Conservation (phyloP, 73 alveolate genomes). For the Paramecium octaurelia region DNA sequence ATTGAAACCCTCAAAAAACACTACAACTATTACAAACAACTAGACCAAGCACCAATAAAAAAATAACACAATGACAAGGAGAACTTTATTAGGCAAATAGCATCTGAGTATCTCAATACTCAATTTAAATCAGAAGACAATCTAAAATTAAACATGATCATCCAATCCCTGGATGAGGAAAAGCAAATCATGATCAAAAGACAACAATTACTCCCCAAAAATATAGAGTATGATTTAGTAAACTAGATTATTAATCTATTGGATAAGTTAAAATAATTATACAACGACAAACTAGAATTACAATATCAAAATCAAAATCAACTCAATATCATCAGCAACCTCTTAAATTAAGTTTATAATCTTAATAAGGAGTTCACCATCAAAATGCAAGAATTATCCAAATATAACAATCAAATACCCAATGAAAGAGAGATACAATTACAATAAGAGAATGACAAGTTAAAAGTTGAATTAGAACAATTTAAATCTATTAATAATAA, state of each 20-base stretch:
- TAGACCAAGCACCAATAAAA: neutral
- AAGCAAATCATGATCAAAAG: neutral
- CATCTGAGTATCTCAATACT: neutral
- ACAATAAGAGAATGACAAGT: neutral
- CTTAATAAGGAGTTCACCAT: constrained; percentile 7
- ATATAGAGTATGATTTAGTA: neutral
- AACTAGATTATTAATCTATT: neutral
- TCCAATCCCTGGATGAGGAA: constrained; percentile 15
- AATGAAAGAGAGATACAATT: constrained; percentile 25
- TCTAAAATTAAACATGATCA: neutral
- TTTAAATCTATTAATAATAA: neutral
- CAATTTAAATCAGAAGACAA: neutral
- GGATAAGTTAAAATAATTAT: constrained; percentile 29
- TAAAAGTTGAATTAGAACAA: constrained; percentile 10
- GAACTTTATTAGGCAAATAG: neutral
- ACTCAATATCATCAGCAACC: neutral
- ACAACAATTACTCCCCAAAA: neutral
- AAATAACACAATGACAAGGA: neutral
- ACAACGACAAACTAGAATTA: constrained; percentile 15
- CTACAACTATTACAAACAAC: neutral
- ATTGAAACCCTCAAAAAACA: neutral
- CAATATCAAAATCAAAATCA: neutral
- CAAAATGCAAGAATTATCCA: neutral
- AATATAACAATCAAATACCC: neutral
- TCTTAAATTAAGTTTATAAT: neutral